Percentiles rank a stretch among this genome's conserved stretches.
Conservation (phyloP, 352 stramenopile species). For the Globisporangium megalacanthum region DNA sequence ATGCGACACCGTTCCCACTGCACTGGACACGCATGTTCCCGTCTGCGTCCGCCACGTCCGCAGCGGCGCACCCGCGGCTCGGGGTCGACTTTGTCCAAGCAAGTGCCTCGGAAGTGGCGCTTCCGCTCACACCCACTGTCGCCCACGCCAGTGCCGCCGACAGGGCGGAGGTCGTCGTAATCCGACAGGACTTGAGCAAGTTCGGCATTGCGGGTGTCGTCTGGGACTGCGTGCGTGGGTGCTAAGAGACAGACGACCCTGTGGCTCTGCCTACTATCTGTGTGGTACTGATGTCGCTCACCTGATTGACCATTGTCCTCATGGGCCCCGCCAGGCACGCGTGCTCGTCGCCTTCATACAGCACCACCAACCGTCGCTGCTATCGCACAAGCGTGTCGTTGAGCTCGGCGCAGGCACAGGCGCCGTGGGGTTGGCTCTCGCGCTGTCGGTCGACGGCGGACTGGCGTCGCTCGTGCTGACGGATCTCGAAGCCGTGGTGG, state of each 20-base stretch:
- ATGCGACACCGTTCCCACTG: not conserved
- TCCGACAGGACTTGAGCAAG: slow-evolving; percentile 41
- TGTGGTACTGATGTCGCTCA: slow-evolving; percentile 3
- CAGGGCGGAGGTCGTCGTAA: not conserved
- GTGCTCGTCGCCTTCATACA: slow-evolving; percentile 40
- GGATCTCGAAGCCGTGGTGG: slow-evolving; percentile 43
- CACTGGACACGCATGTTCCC: slow-evolving; percentile 37
- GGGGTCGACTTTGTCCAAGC: slow-evolving; percentile 57
- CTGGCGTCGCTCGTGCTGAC: slow-evolving; percentile 43
- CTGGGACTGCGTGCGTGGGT: slow-evolving; percentile 58
- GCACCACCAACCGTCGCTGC: slow-evolving; percentile 19
- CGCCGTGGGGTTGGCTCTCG: slow-evolving; percentile 41
- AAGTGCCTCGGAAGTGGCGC: slow-evolving; percentile 28
- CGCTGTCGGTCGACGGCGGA: not conserved
- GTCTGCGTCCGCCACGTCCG: not conserved
- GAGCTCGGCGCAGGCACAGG: slow-evolving; percentile 57
- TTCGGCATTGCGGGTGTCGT: slow-evolving; percentile 63
- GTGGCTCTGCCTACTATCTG: not conserved
- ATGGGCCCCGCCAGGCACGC: slow-evolving; percentile 23
- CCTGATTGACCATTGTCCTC: not conserved
- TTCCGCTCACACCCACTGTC: slow-evolving; percentile 22
- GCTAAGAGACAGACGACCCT: not conserved
- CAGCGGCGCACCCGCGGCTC: slow-evolving; percentile 18
- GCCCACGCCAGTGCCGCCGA: not conserved
- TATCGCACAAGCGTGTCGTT: slow-evolving; percentile 28